Conservation (phyloP, 192 early-diverging fungal species). For the Coemansia sp. region DNA sequence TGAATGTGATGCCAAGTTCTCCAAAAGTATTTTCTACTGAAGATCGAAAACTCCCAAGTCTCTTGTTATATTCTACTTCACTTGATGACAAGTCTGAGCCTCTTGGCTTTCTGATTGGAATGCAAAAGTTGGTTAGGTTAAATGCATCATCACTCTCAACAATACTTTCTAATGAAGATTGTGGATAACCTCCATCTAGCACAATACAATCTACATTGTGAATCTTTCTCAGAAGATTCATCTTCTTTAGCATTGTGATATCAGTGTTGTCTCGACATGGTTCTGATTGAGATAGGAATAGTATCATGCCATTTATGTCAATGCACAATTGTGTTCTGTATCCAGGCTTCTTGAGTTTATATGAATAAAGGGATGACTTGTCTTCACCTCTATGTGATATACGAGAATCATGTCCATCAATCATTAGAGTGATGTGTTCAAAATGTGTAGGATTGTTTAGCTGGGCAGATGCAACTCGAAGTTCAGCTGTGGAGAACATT, state of each 20-base stretch:
- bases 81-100: constrained; percentile 10
- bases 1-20: constrained; percentile 18
- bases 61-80: constrained; percentile 14
- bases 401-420: constrained; percentile 30
- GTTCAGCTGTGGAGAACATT: constrained; percentile 20
- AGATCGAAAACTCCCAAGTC: constrained; percentile 27
- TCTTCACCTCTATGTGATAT: constrained; percentile 15
- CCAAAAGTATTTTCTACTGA: constrained; percentile 19
- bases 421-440: constrained; percentile 20
- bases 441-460: constrained; percentile 16
- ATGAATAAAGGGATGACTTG: constrained; percentile 25
- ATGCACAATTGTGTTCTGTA: constrained; percentile 20
- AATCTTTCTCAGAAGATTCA: constrained; percentile 17
- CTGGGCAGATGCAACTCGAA: constrained; percentile 9
- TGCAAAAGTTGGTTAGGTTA: constrained; percentile 7
- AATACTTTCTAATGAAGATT: constrained; percentile 2
- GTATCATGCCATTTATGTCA: constrained; percentile 26
- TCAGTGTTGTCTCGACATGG: constrained; percentile 15
- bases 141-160: constrained; percentile 1
- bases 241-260: constrained; percentile 23
- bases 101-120: constrained; percentile 18
- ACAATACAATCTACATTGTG: constrained; percentile 25
- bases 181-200: constrained; percentile 28
- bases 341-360: constrained; percentile 25
- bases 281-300: constrained; percentile 15